phyloP scores from a whole-genome alignment of 164 flowering plant genomes.

The Berberis vulgaris region DNA sequence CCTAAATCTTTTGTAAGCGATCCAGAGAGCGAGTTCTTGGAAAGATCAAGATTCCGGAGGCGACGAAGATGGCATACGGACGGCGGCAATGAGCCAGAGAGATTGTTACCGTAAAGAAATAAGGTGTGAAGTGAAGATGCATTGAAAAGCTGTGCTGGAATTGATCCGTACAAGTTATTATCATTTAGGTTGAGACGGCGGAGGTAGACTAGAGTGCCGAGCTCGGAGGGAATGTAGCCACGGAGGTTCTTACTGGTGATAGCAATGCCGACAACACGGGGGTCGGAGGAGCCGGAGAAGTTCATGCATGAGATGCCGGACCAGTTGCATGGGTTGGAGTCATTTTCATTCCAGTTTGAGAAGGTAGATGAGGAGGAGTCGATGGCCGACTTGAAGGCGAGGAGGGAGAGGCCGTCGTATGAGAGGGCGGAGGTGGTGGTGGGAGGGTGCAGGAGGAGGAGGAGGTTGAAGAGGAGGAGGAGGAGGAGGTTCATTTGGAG shows the following conservation, averaged over 20 bases:
- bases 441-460: constrained; percentile 3
- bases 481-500: constrained; percentile 13
- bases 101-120: constrained; percentile 63
- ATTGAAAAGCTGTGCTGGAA: constrained; percentile 68
- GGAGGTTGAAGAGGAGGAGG: constrained; percentile 10
- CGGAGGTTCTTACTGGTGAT: constrained; percentile 49
- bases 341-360: constrained; percentile 65
- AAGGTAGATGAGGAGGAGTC: constrained; percentile 29
- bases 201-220: constrained; percentile 52
- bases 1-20: constrained; percentile 26
- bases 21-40: constrained; percentile 64
- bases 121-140: constrained; percentile 76
- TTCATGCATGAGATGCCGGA: constrained; percentile 62
- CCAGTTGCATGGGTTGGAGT: constrained; percentile 61
- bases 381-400: constrained; percentile 64
- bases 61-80: constrained; percentile 54
- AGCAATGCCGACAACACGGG: constrained; percentile 69
- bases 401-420: constrained; percentile 62
- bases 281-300: constrained; percentile 35
- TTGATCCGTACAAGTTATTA: constrained; percentile 53
- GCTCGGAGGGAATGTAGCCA: constrained; percentile 81
- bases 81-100: constrained; percentile 65
- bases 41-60: constrained; percentile 72
- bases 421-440: constrained; percentile 18
- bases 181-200: constrained; percentile 74